Evolutionary conservation across 2,329 filamentous ascomycete genomes (phyloP).

Genomic region (Pseudocercospora pini-densiflorae): DNA sequence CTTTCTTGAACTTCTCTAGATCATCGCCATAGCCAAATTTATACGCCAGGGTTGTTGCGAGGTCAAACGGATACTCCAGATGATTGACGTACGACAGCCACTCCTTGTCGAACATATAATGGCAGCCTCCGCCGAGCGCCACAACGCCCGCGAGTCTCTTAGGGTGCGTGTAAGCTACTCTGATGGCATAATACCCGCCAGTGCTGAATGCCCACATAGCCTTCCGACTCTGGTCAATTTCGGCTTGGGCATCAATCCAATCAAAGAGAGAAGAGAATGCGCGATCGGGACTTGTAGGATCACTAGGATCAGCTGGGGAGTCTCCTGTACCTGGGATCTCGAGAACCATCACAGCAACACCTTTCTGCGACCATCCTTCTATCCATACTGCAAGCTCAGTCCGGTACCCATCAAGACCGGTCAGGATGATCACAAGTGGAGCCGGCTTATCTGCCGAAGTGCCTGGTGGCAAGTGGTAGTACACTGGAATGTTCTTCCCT

Average conservation of each 20-base stretch:
- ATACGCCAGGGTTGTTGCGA: slow-evolving; percentile 55
- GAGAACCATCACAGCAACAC: slow-evolving; percentile 56
- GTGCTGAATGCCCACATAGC: slow-evolving; percentile 63
- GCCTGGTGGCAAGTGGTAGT: slow-evolving; percentile 63
- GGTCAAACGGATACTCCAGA: slow-evolving; percentile 65
- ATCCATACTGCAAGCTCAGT: slow-evolving; percentile 60
- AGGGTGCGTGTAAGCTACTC: slow-evolving; percentile 62
- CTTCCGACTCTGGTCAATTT: slow-evolving; percentile 54
- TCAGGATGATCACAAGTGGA: slow-evolving; percentile 61
- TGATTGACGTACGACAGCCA: slow-evolving; percentile 62
- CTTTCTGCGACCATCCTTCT: slow-evolving; percentile 55
- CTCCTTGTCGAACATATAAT: slow-evolving; percentile 61
- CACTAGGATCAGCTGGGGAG: slow-evolving; percentile 54
- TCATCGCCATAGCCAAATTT: slow-evolving; percentile 53
- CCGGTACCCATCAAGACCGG: slow-evolving; percentile 63
- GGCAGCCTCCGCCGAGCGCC: slow-evolving; percentile 60
- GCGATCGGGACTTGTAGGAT: slow-evolving; percentile 57
- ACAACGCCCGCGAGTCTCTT: slow-evolving; percentile 57
- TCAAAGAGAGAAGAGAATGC: slow-evolving; percentile 60
- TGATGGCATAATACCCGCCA: slow-evolving; percentile 63
- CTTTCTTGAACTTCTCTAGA: slow-evolving; percentile 52
- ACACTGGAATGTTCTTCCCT: slow-evolving; percentile 63
- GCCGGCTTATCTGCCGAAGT: slow-evolving; percentile 50
- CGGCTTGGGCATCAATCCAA: slow-evolving; percentile 55
- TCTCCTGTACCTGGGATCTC: slow-evolving; percentile 65